These are phyloP conservation scores for Barnettozyma botsteinii DNA, from an alignment of 805 yeast genomes.

Conservation along the genomic window DNA sequence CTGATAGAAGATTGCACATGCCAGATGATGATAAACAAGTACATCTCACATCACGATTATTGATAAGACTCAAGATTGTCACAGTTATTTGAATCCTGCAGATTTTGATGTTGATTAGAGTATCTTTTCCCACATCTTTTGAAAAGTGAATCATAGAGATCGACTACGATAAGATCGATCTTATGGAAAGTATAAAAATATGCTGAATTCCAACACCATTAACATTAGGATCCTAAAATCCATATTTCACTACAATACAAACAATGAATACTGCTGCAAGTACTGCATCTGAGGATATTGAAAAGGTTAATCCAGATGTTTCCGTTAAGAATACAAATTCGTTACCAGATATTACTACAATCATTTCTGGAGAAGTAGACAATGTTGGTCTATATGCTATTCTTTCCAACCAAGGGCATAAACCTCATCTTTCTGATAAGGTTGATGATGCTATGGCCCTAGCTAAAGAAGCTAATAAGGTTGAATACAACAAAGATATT, in stretches of 20 bases:
- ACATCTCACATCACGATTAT: too few relatives aligned
- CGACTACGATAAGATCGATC: not conserved
- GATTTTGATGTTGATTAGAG: too few relatives aligned
- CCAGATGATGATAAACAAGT: not conserved
- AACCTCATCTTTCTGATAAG: not conserved
- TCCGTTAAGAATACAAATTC: not conserved
- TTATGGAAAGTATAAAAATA: not conserved
- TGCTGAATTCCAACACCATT: not conserved
- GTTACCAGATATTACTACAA: not conserved
- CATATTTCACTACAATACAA: too few relatives aligned
- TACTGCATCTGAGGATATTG: not conserved
- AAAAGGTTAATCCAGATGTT: not conserved
- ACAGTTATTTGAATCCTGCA: too few relatives aligned
- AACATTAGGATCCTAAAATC: not conserved
- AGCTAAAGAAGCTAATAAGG: slow-evolving; percentile 6
- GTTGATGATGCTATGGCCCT: slow-evolving; percentile 5
- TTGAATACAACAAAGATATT: slow-evolving; percentile 5
- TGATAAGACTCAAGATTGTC: too few relatives aligned
- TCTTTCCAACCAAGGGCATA: not conserved
- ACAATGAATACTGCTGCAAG: not conserved
- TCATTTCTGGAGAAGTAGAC: not conserved
- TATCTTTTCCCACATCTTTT: too few relatives aligned
- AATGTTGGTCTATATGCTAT: not conserved
- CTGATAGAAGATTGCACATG: too few relatives aligned
- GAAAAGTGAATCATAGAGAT: too few relatives aligned